phyloP scores from a whole-genome alignment of 1,284 basidiomycete genomes.

The Mrakiaceae sp. region DNA sequence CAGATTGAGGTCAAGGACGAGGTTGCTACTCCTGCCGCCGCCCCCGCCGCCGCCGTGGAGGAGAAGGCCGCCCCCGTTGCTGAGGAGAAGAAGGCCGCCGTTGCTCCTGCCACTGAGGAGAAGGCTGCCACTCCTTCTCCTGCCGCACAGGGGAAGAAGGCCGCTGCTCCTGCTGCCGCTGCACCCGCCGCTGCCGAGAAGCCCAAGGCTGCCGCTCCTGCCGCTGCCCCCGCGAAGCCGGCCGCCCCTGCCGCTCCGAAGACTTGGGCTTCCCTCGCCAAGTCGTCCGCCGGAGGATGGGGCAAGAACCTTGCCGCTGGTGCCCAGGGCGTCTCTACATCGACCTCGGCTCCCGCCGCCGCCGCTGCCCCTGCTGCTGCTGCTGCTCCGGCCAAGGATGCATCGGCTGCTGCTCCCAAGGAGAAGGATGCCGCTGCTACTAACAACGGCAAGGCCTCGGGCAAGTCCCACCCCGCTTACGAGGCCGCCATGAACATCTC shows the following conservation, averaged over 20 bases:
- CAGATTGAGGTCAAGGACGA: too few species aligned
- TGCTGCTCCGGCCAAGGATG: constrained; percentile 28
- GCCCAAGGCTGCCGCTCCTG: constrained; percentile 30
- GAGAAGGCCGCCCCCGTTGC: constrained; percentile 25
- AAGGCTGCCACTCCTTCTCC: constrained; percentile 22
- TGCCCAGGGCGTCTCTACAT: constrained; percentile 45
- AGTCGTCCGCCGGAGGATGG: constrained; percentile 51
- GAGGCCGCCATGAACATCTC: constrained; percentile 50
- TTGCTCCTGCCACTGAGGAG: constrained; percentile 25
- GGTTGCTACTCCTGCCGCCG: not conserved
- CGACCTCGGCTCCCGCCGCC: constrained; percentile 44
- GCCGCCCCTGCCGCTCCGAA: constrained; percentile 48
- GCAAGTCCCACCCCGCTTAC: constrained; percentile 39
- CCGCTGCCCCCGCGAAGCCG: constrained; percentile 31
- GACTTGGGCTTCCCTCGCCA: constrained; percentile 80
- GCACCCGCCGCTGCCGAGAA: constrained; percentile 22
- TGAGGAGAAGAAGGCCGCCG: constrained; percentile 32
- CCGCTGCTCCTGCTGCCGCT: constrained; percentile 28
- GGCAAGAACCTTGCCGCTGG: constrained; percentile 61
- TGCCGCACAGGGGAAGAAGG: constrained; percentile 26
- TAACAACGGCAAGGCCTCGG: constrained; percentile 17
- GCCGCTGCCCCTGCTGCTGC: constrained; percentile 38
- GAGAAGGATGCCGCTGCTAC: constrained; percentile 2
- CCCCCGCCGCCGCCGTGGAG: constrained; percentile 23
- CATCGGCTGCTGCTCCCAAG: constrained; percentile 21